Conservation (phyloP, 768 basidiomycete species). For the Hericium alpestre region DNA sequence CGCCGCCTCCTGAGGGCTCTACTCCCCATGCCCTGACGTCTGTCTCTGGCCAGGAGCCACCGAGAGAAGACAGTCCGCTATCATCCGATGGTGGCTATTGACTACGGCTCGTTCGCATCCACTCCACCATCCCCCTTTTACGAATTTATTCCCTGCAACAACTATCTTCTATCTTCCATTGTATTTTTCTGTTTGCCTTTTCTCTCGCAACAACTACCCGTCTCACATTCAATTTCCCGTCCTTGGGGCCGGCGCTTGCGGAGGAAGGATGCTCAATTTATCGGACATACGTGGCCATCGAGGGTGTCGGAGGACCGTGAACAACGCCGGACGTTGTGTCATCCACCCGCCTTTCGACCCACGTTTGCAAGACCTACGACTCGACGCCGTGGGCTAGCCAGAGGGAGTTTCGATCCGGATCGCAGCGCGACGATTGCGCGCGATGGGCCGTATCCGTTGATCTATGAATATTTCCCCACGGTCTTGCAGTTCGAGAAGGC, state of each 20-base stretch:
- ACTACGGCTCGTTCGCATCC: constrained; percentile 14
- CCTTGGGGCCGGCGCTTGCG: constrained; percentile 4
- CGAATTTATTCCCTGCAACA: too few relatives aligned
- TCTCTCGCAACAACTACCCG: constrained; percentile 21
- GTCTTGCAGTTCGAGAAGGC: constrained; percentile 14
- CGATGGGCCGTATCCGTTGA: constrained; percentile 17
- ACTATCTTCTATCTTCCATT: constrained; percentile 11
- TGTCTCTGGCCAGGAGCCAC: constrained; percentile 49
- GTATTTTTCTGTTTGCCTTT: constrained; percentile 20
- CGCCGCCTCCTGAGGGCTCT: constrained; percentile 51
- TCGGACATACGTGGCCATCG: constrained; percentile 17
- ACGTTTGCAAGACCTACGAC: constrained; percentile 22
- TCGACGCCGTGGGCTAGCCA: constrained; percentile 29
- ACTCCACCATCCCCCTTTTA: constrained; percentile 5
- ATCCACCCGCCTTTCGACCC: constrained; percentile 9
- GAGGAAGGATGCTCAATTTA: constrained; percentile 7
- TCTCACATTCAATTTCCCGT: constrained; percentile 1
- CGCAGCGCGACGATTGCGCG: constrained; percentile 10
- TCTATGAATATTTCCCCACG: constrained; percentile 13
- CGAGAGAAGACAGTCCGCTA: constrained; percentile 43
- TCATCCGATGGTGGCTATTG: constrained; percentile 24
- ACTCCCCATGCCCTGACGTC: constrained; percentile 37
- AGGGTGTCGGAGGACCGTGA: constrained; percentile 23
- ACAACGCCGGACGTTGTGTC: constrained; percentile 24
- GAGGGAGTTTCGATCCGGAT: constrained; percentile 24